Evolutionary conservation across 2,329 filamentous ascomycete species (phyloP).

Genomic region (Leptographium wingfieldii): DNA sequence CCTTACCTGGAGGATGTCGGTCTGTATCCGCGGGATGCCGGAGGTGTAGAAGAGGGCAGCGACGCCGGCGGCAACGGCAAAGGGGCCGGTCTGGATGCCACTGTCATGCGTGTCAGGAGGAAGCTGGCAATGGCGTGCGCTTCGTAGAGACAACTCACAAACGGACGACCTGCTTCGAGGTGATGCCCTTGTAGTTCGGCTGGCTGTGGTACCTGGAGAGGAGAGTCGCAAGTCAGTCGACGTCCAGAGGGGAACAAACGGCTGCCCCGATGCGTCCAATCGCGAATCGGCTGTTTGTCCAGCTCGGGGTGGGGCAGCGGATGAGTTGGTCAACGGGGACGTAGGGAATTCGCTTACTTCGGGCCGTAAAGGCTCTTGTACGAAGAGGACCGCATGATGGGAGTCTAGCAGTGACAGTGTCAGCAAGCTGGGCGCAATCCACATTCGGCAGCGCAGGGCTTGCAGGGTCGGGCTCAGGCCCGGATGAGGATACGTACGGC

Average conservation of each 20-base stretch:
- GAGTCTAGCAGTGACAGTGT: conserved; percentile 25
- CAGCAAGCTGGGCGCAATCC: background rate
- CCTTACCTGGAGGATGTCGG: conserved; percentile 44
- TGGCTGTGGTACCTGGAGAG: conserved; percentile 44
- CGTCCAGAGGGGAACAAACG: background rate
- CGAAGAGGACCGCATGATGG: conserved; percentile 25
- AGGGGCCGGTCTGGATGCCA: conserved; percentile 37
- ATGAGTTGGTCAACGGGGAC: background rate
- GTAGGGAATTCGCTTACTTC: conserved; percentile 36
- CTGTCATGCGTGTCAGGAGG: conserved; percentile 20
- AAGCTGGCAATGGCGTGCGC: background rate
- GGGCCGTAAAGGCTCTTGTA: conserved; percentile 55
- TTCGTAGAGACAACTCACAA: conserved; percentile 1
- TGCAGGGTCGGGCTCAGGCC: background rate
- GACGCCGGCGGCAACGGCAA: conserved; percentile 45
- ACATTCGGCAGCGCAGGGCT: background rate
- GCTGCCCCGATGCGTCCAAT: background rate
- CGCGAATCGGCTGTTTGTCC: background rate
- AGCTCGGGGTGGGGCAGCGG: background rate
- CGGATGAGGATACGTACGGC: conserved; percentile 14
- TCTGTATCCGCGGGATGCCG: conserved; percentile 47
- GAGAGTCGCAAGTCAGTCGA: background rate
- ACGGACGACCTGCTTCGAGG: conserved; percentile 23
- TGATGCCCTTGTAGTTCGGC: conserved; percentile 41
- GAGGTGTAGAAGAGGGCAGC: conserved; percentile 48